Conservation (phyloP, 2,329 filamentous ascomycete species). For the Thyridium curvatum region DNA sequence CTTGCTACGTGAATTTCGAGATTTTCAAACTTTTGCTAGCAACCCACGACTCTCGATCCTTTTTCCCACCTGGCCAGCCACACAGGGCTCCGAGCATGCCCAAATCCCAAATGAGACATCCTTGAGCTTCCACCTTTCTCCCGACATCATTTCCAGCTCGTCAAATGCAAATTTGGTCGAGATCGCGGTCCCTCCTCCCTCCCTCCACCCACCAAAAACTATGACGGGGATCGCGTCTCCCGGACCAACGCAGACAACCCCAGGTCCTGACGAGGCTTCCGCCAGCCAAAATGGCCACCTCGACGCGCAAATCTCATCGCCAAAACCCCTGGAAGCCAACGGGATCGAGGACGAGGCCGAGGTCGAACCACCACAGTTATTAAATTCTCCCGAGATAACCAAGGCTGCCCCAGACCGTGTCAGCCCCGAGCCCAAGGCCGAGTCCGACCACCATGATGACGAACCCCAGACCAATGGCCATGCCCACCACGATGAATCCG, state of each 20-base stretch:
- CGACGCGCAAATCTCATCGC: slow-evolving; percentile 10
- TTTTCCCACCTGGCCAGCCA: slow-evolving; percentile 38
- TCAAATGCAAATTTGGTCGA: slow-evolving; percentile 54
- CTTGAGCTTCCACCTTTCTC: slow-evolving; percentile 36
- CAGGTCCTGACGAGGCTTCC: slow-evolving; percentile 13
- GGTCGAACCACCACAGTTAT: neutral
- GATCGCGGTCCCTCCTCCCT: slow-evolving; percentile 42
- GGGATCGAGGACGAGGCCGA: no score
- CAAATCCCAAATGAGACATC: slow-evolving; percentile 42
- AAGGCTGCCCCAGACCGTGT: neutral
- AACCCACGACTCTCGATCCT: slow-evolving; percentile 31
- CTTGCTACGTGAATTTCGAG: slow-evolving; percentile 26
- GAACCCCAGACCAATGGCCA: slow-evolving; percentile 11
- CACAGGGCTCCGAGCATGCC: slow-evolving; percentile 46
- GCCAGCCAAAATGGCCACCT: slow-evolving; percentile 13
- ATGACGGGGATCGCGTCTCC: slow-evolving; percentile 57
- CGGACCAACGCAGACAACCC: slow-evolving; percentile 34
- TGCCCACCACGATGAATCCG: slow-evolving; percentile 10
- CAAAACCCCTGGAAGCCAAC: slow-evolving; percentile 3
- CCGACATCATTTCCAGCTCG: slow-evolving; percentile 49
- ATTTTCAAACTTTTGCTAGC: slow-evolving; percentile 43
- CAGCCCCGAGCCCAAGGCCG: neutral
- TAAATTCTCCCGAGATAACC: slow-evolving; percentile 3
- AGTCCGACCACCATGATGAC: slow-evolving; percentile 16
- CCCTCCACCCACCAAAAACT: slow-evolving; percentile 34